Evolutionary conservation across 2,329 filamentous ascomycete species (phyloP), one percentile per base, ranked within the genome.

Genomic region (Mycogone perniciosa): DNA sequence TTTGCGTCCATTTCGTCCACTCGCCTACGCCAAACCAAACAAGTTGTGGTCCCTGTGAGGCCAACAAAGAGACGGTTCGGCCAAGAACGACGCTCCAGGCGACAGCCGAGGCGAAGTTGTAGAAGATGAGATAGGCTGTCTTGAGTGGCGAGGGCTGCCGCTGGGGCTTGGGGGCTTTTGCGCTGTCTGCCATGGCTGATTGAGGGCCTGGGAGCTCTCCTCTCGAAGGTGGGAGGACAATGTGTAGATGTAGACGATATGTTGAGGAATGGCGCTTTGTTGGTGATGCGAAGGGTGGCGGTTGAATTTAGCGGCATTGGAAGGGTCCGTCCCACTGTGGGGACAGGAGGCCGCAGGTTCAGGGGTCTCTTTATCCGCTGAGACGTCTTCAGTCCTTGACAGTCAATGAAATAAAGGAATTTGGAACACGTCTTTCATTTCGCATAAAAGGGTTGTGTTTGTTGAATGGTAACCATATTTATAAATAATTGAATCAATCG

Each of bases 1-100:
- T 93, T 76, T 99, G 93, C 50, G 88, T 91, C 80, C 82, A 84
- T 62, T 86, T 84, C 43, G 82, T 82, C 67, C 84, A 90, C 46
- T 80, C 71, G 57, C 86, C 85, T 7, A 83, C 76, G 40, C 73
- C 77, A 5, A 74, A 65, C 62, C 83, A 86, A 44, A 88, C 82
- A 48, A 76, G 73, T 11, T 72, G 70, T 48, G 82, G 78, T 7
- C 81, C 79, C n/a, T 72, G 67, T 27, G 75, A 60, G 26, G 76
- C 64, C 26, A 86, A 76, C 49, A 82, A 69, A 30, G 68, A 57
- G 29, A 84, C 61, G 3, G 87, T 84, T 54, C 88, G 81, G 49
- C 80, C 78, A 38, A 96, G 80, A 48, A 96, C 84, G 13, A 81
- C 80, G 38, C 79, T 71, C 93, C 93, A 99, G 48, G 92, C 80